phyloP scores from a whole-genome alignment of 371 early-diverging fungal species.

The Rhizopus delemar region DNA sequence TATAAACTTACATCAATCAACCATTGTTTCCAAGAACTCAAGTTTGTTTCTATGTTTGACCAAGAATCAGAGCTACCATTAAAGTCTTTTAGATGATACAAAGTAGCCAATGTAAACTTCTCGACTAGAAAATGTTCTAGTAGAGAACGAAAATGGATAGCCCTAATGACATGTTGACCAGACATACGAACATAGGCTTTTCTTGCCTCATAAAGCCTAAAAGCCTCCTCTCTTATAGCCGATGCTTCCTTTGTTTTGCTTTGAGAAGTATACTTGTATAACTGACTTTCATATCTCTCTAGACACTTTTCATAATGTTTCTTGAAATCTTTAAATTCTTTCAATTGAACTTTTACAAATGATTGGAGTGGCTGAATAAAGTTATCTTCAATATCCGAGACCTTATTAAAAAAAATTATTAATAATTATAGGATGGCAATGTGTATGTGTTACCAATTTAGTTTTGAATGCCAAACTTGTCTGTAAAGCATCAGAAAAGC shows the following conservation, averaged over 20 bases:
- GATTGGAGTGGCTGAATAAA: slow-evolving; percentile 60
- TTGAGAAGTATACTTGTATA: slow-evolving; percentile 57
- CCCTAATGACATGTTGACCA: slow-evolving; percentile 47
- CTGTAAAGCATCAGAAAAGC: slow-evolving; percentile 58
- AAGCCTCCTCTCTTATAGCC: slow-evolving; percentile 70
- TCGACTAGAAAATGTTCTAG: slow-evolving; percentile 47
- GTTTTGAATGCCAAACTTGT: slow-evolving; percentile 57
- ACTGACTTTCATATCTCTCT: slow-evolving; percentile 67
- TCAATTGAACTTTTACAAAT: slow-evolving; percentile 65
- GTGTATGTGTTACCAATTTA: slow-evolving; percentile 43
- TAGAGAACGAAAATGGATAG: slow-evolving; percentile 43
- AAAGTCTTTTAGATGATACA: slow-evolving; percentile 41
- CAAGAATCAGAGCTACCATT: slow-evolving; percentile 40
- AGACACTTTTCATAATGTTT: slow-evolving; percentile 59
- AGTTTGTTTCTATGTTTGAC: slow-evolving; percentile 33
- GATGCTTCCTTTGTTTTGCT: slow-evolving; percentile 69
- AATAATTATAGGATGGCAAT: no score
- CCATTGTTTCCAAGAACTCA: slow-evolving; percentile 48
- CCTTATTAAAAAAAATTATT: slow-evolving; percentile 11
- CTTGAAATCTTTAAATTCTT: slow-evolving; percentile 61
- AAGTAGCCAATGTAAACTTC: slow-evolving; percentile 38
- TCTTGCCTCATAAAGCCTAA: slow-evolving; percentile 64
- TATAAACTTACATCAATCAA: slow-evolving; percentile 21
- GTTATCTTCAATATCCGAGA: slow-evolving; percentile 62
- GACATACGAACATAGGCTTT: slow-evolving; percentile 63